Percentiles rank a stretch among this genome's conserved stretches.
These are phyloP conservation scores for Auriscalpium microsporum DNA, from an alignment of 768 basidiomycete genomes.

Conservation along the genomic window DNA sequence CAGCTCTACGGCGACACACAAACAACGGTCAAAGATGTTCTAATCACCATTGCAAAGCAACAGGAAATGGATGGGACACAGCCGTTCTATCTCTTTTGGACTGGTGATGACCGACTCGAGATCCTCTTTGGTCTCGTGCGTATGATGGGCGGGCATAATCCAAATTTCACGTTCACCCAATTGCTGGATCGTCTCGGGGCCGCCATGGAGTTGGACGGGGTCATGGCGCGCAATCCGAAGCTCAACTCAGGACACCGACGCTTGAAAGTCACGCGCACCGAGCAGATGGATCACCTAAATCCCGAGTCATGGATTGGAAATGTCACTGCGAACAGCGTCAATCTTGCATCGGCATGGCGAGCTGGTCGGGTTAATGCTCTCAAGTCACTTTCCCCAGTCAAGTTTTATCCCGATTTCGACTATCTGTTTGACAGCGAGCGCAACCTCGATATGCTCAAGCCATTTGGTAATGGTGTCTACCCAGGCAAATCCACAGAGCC, in stretches of 20 bases:
- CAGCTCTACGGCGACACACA: constrained; percentile 14
- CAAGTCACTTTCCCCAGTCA: background rate
- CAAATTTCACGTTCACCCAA: constrained; percentile 10
- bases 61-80: constrained; percentile 4
- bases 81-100: constrained; percentile 5
- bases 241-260: background rate
- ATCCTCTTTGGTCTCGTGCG: constrained; percentile 8
- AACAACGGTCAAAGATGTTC: constrained; percentile 14
- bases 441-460: too few relatives aligned
- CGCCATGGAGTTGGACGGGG: background rate
- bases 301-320: background rate
- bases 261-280: background rate
- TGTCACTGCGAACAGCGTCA: background rate
- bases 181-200: constrained; percentile 9
- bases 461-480: too few relatives aligned
- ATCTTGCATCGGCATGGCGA: background rate
- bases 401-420: background rate
- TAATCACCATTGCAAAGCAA: constrained; percentile 16
- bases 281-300: background rate
- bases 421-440: too few relatives aligned
- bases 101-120: constrained; percentile 12
- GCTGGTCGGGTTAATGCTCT: background rate
- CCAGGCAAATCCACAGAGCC: background rate
- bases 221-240: background rate
- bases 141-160: constrained; percentile 8